Conservation (phyloP, 345 rosid species). For the Passiflora organensis region DNA sequence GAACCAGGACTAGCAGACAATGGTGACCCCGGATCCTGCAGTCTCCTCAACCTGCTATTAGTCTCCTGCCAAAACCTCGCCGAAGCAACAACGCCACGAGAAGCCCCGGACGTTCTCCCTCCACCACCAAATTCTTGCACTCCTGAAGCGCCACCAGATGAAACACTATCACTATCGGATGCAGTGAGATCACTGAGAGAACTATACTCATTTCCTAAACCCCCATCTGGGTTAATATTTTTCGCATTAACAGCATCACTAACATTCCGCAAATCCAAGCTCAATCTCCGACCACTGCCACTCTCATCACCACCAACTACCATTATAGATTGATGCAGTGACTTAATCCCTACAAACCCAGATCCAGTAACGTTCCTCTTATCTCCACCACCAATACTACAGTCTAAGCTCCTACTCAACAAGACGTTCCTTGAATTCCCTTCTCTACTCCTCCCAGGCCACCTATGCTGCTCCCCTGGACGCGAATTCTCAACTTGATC, state of each 20-base stretch:
- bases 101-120: conserved; percentile 35
- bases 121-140: conserved; percentile 43
- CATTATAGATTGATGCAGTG: conserved; percentile 53
- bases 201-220: conserved; percentile 42
- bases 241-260: conserved; percentile 20
- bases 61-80: conserved; percentile 97
- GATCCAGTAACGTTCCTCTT: conserved; percentile 50
- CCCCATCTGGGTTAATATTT: conserved; percentile 29
- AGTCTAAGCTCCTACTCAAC: conserved; percentile 60
- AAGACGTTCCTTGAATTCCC: conserved; percentile 32
- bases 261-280: conserved; percentile 45
- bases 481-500: conserved; percentile 59
- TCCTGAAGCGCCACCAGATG: conserved; percentile 70
- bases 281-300: conserved; percentile 34
- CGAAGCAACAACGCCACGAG: conserved; percentile 45
- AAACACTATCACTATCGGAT: conserved; percentile 74
- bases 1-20: conserved; percentile 54
- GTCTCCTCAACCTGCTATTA: conserved; percentile 74
- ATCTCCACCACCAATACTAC: conserved; percentile 24
- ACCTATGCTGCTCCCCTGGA: conserved; percentile 51
- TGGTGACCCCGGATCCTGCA: conserved; percentile 83
- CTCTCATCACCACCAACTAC: conserved; percentile 30
- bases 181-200: conserved; percentile 51
- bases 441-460: conserved; percentile 72
- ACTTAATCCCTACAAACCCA: conserved; percentile 38